phyloP scores from a whole-genome alignment of 202 grass and related monocot genomes.

The Zizania palustris region DNA sequence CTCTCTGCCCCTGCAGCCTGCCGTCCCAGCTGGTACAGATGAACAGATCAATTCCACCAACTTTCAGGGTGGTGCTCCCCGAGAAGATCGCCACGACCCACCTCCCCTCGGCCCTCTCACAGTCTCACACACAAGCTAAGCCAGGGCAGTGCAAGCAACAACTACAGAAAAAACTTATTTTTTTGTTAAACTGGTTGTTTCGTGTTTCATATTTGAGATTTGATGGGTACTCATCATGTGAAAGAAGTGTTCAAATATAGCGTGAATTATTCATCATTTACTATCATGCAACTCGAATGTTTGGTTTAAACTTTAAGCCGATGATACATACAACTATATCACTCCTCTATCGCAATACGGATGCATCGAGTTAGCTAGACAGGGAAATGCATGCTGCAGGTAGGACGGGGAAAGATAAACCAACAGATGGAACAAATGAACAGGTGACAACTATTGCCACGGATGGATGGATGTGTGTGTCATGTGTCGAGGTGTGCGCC shows the following conservation, averaged over 20 bases:
- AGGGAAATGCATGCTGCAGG: background rate
- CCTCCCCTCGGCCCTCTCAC: no score
- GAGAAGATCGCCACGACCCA: conserved; percentile 34
- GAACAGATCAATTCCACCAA: conserved; percentile 70
- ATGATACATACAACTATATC: no score
- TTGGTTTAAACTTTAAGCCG: no score
- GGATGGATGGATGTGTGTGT: background rate
- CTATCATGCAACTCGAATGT: no score
- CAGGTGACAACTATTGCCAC: background rate
- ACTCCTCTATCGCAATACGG: background rate
- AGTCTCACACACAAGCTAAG: background rate
- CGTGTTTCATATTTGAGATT: no score
- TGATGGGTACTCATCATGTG: no score
- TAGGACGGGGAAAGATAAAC: background rate
- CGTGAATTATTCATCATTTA: no score
- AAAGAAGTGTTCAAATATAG: no score
- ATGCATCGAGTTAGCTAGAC: background rate
- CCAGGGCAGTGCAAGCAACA: background rate
- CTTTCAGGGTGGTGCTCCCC: conserved; percentile 51
- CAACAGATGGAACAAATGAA: background rate
- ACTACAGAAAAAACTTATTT: background rate
- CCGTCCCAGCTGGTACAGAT: conserved; percentile 48
- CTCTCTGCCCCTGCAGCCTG: background rate
- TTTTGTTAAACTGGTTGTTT: no score
- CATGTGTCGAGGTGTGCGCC: no score